Evolutionary conservation across 805 yeast species (phyloP), one percentile per base, ranked within the genome.

Genomic region (Yarrowia porcina): DNA sequence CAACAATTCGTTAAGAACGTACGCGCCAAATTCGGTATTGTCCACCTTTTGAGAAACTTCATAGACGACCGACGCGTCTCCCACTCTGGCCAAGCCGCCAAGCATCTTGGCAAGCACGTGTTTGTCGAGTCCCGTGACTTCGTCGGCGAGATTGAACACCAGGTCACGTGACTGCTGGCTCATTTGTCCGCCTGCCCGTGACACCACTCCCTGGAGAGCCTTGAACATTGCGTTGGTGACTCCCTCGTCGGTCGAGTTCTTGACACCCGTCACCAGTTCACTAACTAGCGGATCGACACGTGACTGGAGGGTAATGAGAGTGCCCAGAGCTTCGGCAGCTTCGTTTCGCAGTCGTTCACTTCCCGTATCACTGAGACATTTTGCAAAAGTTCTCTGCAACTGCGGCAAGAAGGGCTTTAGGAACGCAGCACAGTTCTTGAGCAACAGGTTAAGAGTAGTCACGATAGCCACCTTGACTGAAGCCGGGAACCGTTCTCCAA

Each of bases 361-460:
- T 1, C 82, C 70, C 2, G 82, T 70, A 75, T 94, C 99, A 59
- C 90, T 82, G 67, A 94, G 79, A 1, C 97, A 89, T 72, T 96
- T 88, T 42, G 93, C 96, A 77, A 94, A 94, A 1, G 99, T 94
- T 73, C 99, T 83, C 77, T 94, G 99, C 68, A 94, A 81, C 77
- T 94, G 99, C 9, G 99, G 99, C 75, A 94, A 84, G 74, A 94
- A 94, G 15, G 99, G 99, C 71, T 93, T 84, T 74, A 94, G 80
- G 73, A 90, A 89, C 71, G 88, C 90, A 1, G 99, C 97, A 68
- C 93, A 88, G 78, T 90, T 89, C 23, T 77, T 76, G 70, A 94
- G 84, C 71, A 96, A 77, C 66, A 83, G 83, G 71, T 88, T 88
- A 73, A 96, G 81, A 0, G 98, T 96, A 66, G 82, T 80, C 70